Evolutionary conservation across 768 basidiomycete species (phyloP), one percentile per base, ranked within the genome.

Genomic region (Kwoniella sp.): DNA sequence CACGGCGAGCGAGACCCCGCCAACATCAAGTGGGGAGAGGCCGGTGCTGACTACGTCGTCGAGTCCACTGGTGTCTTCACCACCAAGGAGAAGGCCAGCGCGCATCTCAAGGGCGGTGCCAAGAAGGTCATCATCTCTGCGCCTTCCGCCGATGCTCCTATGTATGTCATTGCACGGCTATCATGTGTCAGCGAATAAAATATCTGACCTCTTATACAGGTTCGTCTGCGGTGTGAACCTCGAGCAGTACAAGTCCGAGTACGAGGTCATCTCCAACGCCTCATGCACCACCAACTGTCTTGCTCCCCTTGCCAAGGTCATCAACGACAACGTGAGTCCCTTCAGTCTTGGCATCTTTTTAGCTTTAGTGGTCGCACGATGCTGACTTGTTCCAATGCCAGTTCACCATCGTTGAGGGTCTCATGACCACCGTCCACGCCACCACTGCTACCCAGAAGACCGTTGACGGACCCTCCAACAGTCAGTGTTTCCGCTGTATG

Each of bases 61-160:
- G 96, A 99, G 83, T 91, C 96, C 58, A 98, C 96, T 72, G 91
- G 94, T 87, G 93, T 96, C 81, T 97, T 98, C 87, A 98, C 94
- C 80, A 96, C 93, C 77, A 85, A 82, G 71, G 93, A 96, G 17
- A 94, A 93, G 85, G 95, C 95, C 59, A 85, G 85, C 52, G 88
- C 87, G 71, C 95, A 99, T 84, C 84, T 99, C 83, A 92, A 94
- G 83, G 95, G 95, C 74, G 95, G 95, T 81, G 95, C 95, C 79
- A 97, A 98, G 88, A 99, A 97, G 85, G 95, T 99, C 80, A 85
- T 99, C 84, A 98, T 99, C 86, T 95, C 94, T 70, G 95, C 95
- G 51, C 95, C 95, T 71, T 98, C 95, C 10, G 77, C 78, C 33
- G 80, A 81, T 63, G 80, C 80, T 52, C 80, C 80, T 52, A 81